These are phyloP conservation scores for Zizania latifolia DNA, from an alignment of 176 grass and related monocot species.

Conservation along the genomic window DNA sequence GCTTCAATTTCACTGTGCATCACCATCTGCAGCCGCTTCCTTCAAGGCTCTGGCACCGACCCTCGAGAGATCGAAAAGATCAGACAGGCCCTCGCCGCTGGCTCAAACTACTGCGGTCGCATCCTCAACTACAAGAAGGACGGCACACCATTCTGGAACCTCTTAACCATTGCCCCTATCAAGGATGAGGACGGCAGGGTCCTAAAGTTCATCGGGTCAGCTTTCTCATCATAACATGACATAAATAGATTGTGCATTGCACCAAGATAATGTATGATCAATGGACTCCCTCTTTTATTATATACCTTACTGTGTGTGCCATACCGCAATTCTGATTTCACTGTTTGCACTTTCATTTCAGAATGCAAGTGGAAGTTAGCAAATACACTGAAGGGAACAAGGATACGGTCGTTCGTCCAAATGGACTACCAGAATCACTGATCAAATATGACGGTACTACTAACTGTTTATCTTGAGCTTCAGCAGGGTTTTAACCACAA, in stretches of 20 bases:
- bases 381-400: conserved; percentile 90
- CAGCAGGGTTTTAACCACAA: not conserved
- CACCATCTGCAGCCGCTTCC: conserved; percentile 50
- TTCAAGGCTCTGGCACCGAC: conserved; percentile 73
- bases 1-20: too few relatives aligned
- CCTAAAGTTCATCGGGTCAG: conserved; percentile 94
- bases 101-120: conserved; percentile 74
- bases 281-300: too few relatives aligned
- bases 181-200: conserved; percentile 82
- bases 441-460: conserved; percentile 85
- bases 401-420: conserved; percentile 67
- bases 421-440: conserved; percentile 85
- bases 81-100: conserved; percentile 55
- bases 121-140: conserved; percentile 96
- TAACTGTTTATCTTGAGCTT: not conserved
- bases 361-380: conserved; percentile 99
- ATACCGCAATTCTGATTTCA: not conserved
- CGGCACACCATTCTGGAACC: conserved; percentile 86
- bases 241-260: not conserved
- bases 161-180: conserved; percentile 84
- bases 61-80: conserved; percentile 79
- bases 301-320: not conserved
- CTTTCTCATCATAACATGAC: not conserved
- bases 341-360: conserved; percentile 21
- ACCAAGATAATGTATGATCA: not conserved